Base-by-base conservation (phyloP, 2,329 filamentous ascomycete species). In the Verticillium nubilum region DNA sequence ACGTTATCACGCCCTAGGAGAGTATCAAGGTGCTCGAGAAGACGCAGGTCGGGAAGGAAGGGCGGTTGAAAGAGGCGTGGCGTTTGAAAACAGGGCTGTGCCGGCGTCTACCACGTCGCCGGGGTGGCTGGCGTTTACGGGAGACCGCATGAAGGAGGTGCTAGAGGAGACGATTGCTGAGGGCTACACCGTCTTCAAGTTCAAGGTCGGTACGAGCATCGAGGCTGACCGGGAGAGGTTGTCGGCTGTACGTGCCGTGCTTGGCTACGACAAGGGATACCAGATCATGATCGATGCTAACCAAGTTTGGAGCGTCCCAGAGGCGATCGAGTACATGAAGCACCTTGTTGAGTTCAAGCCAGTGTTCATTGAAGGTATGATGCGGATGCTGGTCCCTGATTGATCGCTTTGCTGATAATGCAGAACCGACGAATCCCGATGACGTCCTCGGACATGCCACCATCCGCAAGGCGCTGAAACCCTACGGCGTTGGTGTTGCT, bases 211-310 rank as follows among this genome's bases (percentile, higher is more conserved):
- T 4, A 80, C 76, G 1, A 80, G 78, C 58, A 63, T 89, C 17
- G 82, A 83, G 60, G 80, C 81, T 57, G 86, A 89, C 66, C 78
- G 78, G 67, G 74, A 78, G 60, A 72, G 86, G 25, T 73, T 89
- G 65, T 70, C 70, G 13, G 86, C 88, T 70, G 85, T 84, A 2
- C 72, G 86, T 47, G 80, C 84, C 26, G 81, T 87, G 19, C 85
- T 88, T 68, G 85, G 86, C 0, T 88, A 84, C 68, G 86, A 88
- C 65, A 79, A 81, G 72, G 86, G 81, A 19, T 87, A 86, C 68
- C 77, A 86, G 58, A 74, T 89, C 60, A 89, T 89, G 86, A 82
- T 89, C 54, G 86, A 89, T 73, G 86, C 86, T 9, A 89, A 89
- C 68, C 86, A 89, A 74, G 80, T 87, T 60, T 89, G 86, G 86